Conservation (phyloP, 1,284 basidiomycete species). For the Apiotrichum mycotoxinovorans region DNA sequence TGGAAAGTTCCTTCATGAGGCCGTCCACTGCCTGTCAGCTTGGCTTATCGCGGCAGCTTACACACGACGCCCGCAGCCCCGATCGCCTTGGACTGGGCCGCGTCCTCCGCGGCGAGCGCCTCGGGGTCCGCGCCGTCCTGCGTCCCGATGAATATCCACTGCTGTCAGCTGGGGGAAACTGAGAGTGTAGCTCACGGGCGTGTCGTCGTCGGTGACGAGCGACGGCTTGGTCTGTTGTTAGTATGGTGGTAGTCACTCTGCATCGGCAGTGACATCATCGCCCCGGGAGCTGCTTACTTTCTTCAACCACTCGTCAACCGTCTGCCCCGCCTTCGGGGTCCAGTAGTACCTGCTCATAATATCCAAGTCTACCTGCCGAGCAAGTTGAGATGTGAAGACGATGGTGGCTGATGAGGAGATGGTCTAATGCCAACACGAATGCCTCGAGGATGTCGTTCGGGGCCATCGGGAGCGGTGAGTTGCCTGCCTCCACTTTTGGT, state of each 20-base stretch:
- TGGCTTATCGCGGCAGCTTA: constrained; percentile 1
- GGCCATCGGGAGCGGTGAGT: too few species aligned
- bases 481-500: too few species aligned
- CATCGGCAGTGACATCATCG: not conserved
- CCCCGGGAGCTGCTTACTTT: constrained; percentile 27
- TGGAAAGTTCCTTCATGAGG: constrained; percentile 17
- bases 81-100: constrained; percentile 10
- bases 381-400: not conserved
- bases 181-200: constrained; percentile 15
- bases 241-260: not conserved
- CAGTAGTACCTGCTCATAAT: constrained; percentile 18
- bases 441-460: constrained; percentile 28
- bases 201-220: constrained; percentile 18
- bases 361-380: not conserved
- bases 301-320: constrained; percentile 28
- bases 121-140: constrained; percentile 19
- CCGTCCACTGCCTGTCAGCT: constrained; percentile 21
- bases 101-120: not conserved
- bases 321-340: constrained; percentile 9
- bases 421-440: too few species aligned
- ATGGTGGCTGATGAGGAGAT: too few species aligned
- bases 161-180: not conserved
- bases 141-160: constrained; percentile 32
- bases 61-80: constrained; percentile 17
- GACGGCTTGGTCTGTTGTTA: constrained; percentile 22